These are phyloP conservation scores for Kitagawia praeruptora DNA, from an alignment of 129 eudicot genomes.

Conservation along the genomic window DNA sequence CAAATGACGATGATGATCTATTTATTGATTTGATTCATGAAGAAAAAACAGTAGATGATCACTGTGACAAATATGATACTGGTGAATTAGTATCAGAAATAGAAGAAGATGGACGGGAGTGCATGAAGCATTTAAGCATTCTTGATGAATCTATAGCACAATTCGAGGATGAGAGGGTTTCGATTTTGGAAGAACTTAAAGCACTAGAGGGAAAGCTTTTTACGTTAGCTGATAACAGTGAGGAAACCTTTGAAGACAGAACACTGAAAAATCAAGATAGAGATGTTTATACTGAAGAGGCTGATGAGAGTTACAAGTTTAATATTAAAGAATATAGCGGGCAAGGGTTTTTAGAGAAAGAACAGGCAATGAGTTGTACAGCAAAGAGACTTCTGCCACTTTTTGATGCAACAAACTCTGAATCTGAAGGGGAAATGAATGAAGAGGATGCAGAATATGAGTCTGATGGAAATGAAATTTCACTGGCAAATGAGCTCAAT, in stretches of 20 bases:
- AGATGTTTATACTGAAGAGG: background rate
- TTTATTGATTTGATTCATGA: slow-evolving; percentile 3
- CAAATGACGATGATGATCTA: slow-evolving; percentile 17
- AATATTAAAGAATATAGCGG: background rate
- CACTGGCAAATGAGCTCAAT: background rate
- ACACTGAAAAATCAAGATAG: background rate
- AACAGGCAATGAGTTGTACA: slow-evolving; percentile 6
- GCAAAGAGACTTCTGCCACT: slow-evolving; percentile 17
- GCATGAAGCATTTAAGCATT: slow-evolving; percentile 19
- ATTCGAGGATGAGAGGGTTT: slow-evolving; percentile 32
- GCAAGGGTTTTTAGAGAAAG: slow-evolving; percentile 4
- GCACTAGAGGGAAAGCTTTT: slow-evolving; percentile 29
- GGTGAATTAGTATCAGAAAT: slow-evolving; percentile 6
- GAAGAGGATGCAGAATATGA: slow-evolving; percentile 10
- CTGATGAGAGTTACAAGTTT: slow-evolving; percentile 16
- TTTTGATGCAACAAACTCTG: slow-evolving; percentile 6
- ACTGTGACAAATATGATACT: background rate
- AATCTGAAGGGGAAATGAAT: slow-evolving; percentile 5
- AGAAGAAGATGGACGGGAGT: slow-evolving; percentile 9
- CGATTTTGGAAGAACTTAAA: slow-evolving; percentile 41
- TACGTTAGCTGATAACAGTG: slow-evolving; percentile 21
- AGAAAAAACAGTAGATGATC: slow-evolving; percentile 9
- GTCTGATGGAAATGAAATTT: background rate
- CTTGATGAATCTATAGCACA: slow-evolving; percentile 37
- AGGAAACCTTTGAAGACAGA: slow-evolving; percentile 2